Evolutionary conservation across 495 filamentous ascomycete species (phyloP).

Genomic region (Hypoxylon crocopeplum): DNA sequence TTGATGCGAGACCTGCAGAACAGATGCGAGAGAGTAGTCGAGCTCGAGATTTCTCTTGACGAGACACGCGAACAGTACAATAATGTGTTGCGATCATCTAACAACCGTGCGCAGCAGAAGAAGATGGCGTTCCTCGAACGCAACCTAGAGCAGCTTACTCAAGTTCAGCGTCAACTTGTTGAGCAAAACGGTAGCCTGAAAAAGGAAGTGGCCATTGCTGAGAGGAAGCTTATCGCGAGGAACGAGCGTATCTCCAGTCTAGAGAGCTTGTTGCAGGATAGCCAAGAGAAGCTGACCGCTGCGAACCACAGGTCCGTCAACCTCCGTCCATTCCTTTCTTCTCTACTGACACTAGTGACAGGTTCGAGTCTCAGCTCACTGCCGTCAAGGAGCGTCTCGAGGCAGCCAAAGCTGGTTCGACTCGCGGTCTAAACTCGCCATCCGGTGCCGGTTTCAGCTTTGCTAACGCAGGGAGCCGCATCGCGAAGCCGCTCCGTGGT

Average conservation of each 20-base stretch:
- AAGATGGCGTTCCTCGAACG: conserved; percentile 99
- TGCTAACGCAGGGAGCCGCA: conserved; percentile 75
- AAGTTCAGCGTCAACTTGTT: conserved; percentile 95
- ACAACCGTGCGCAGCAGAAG: conserved; percentile 98
- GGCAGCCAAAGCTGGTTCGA: conserved; percentile 88
- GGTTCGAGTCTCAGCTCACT: conserved; percentile 95
- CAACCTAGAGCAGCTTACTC: conserved; percentile 95
- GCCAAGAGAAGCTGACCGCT: conserved; percentile 94
- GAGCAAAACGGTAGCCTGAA: conserved; percentile 96
- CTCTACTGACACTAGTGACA: conserved; percentile 45
- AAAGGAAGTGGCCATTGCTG: conserved; percentile 98
- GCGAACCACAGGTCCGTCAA: conserved; percentile 88
- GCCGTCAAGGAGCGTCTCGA: conserved; percentile 98
- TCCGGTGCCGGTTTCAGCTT: conserved; percentile 77
- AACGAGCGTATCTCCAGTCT: conserved; percentile 96
- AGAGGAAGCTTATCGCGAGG: conserved; percentile 92
- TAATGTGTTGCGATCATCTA: conserved; percentile 91
- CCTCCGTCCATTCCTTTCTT: conserved; percentile 4
- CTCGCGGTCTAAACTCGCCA: conserved; percentile 74
- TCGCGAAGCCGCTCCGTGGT: conserved; percentile 95
- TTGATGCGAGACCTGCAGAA: conserved; percentile 99
- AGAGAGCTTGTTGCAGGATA: conserved; percentile 91
- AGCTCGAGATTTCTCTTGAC: conserved; percentile 95
- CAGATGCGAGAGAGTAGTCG: conserved; percentile 95
- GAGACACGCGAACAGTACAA: conserved; percentile 99